These are phyloP conservation scores for Lithospermum erythrorhizon DNA, from an alignment of 257 asterid genomes.

Conservation along the genomic window DNA sequence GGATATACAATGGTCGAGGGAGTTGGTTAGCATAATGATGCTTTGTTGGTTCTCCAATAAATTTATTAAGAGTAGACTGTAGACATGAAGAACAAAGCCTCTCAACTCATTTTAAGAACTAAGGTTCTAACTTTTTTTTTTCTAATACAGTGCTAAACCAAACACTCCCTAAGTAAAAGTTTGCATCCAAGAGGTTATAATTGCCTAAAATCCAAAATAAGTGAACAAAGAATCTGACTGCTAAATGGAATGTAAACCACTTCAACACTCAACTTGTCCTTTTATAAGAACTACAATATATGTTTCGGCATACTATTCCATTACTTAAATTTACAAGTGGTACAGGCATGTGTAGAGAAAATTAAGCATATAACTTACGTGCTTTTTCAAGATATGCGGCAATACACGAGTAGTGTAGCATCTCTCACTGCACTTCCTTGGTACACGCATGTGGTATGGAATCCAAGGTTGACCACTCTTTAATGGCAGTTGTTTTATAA, in stretches of 20 bases:
- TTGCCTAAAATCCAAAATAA: not conserved
- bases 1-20: too few species aligned
- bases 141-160: too few species aligned
- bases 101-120: too few species aligned
- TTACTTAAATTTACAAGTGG: not conserved
- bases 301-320: too few species aligned
- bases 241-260: not conserved
- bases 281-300: too few species aligned
- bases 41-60: too few species aligned
- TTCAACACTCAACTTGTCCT: not conserved
- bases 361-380: conserved; percentile 37
- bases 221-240: too few species aligned
- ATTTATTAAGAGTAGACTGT: too few species aligned
- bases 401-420: conserved; percentile 66
- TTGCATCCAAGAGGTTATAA: not conserved
- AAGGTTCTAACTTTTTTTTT: too few species aligned
- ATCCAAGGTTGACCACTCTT: conserved; percentile 65
- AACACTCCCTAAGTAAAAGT: too few species aligned
- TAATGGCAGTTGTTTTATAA: conserved; percentile 67
- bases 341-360: not conserved
- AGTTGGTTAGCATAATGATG: too few species aligned
- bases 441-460: conserved; percentile 84
- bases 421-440: conserved; percentile 82
- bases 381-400: conserved; percentile 75
- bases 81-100: too few species aligned